phyloP scores from a whole-genome alignment of 2,329 filamentous ascomycete species.

The Colletotrichum truncatum region DNA sequence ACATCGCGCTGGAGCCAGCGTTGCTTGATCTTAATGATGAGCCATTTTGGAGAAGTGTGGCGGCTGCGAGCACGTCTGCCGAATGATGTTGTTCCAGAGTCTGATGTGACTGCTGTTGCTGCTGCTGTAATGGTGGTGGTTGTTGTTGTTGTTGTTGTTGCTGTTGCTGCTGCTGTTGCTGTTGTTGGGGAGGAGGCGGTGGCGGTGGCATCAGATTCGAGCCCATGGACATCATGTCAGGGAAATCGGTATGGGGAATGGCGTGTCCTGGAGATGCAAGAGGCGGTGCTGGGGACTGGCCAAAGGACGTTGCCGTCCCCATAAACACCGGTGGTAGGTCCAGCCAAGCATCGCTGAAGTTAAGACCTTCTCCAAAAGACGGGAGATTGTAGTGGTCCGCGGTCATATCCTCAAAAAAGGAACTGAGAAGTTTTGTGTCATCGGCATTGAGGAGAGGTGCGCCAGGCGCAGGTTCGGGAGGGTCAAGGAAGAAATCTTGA shows the following conservation, averaged over 20 bases:
- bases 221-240: conserved; percentile 39
- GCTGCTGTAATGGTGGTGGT: conserved; percentile 30
- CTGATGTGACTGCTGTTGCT: conserved; percentile 35
- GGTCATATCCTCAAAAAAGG: conserved; percentile 65
- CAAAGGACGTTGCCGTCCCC: conserved; percentile 71
- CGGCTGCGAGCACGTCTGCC: conserved; percentile 67
- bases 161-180: conserved; percentile 37
- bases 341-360: conserved; percentile 61
- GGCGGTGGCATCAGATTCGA: conserved; percentile 47
- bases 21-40: conserved; percentile 37
- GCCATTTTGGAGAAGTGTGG: conserved; percentile 59
- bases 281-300: conserved; percentile 54
- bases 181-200: conserved; percentile 41
- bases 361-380: conserved; percentile 60
- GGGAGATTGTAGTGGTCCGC: conserved; percentile 59
- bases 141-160: conserved; percentile 35
- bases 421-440: conserved; percentile 66
- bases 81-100: conserved; percentile 44
- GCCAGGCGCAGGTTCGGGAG: conserved; percentile 72
- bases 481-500: conserved; percentile 58
- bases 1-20: conserved; percentile 30
- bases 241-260: conserved; percentile 36
- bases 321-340: conserved; percentile 72
- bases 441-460: conserved; percentile 71
- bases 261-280: conserved; percentile 37